A percentile compares a stretch with the other conserved stretches of the same genome.
phyloP scores from a whole-genome alignment of 257 asterid genomes.

The Perilla frutescens region DNA sequence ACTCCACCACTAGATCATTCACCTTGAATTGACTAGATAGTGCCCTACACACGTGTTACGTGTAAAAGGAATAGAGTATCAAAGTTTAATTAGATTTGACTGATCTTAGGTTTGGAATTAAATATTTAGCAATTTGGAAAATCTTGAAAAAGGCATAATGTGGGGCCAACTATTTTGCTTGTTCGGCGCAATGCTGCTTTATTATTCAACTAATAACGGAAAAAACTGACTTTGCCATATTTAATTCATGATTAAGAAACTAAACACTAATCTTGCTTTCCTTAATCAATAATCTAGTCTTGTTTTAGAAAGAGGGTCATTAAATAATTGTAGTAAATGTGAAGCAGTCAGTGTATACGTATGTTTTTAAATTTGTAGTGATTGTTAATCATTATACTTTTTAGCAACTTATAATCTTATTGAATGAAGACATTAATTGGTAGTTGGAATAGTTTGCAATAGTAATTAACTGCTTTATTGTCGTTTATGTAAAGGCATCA shows the following conservation, averaged over 20 bases:
- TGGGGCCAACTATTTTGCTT: slow-evolving; percentile 23
- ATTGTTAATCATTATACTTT: slow-evolving; percentile 28
- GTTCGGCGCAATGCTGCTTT: background rate
- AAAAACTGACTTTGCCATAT: slow-evolving; percentile 28
- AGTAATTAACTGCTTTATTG: slow-evolving; percentile 30
- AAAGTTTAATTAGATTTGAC: slow-evolving; percentile 2
- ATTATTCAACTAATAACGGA: slow-evolving; percentile 41
- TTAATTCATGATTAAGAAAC: slow-evolving; percentile 37
- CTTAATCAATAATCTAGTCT: slow-evolving; percentile 23
- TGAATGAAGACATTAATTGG: background rate
- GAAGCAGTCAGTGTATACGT: background rate
- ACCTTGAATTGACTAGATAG: too few species aligned
- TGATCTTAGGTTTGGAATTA: background rate
- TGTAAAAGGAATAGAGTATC: too few species aligned
- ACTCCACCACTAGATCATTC: too few species aligned
- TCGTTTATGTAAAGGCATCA: slow-evolving; percentile 30
- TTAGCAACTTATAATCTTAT: background rate
- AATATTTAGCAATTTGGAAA: background rate
- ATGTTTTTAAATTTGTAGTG: background rate
- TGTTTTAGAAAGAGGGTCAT: slow-evolving; percentile 28
- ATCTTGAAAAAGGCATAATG: slow-evolving; percentile 11
- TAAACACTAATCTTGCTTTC: slow-evolving; percentile 22
- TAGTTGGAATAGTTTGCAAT: slow-evolving; percentile 23
- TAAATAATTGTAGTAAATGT: slow-evolving; percentile 17
- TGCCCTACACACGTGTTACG: too few species aligned